Evolutionary conservation across 1,284 basidiomycete genomes (phyloP), one percentile per base, ranked within the genome.

Genomic region (Apiotrichum gracile): DNA sequence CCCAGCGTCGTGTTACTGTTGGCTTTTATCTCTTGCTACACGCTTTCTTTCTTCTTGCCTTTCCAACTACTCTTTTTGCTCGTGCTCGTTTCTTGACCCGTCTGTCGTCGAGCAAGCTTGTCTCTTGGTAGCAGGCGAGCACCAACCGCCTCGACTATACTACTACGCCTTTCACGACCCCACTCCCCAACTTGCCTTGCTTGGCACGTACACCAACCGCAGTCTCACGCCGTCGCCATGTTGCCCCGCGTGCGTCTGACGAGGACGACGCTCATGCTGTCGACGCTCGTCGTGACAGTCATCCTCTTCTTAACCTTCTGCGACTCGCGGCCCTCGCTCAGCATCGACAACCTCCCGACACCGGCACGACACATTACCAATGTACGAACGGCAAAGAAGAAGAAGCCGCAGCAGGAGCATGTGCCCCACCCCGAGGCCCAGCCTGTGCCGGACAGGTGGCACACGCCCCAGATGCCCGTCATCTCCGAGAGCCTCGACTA

Each of bases 221-320:
- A n/a, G n/a, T n/a, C n/a, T n/a, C n/a, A n/a, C n/a, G n/a, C n/a
- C n/a, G n/a, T n/a, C n/a, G n/a, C 22, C 40, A 38, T 41, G 38
- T 57, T 61, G 60, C 57, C 58, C 22, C 58, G 65, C 14, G 25
- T 63, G 19, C 53, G 61, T 21, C 42, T 57, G n/a, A 55, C 63
- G 9, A 54, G 59, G 24, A 16, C 56, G n/a, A 59, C 57, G 22
- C 43, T 60, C 35, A 24, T 57, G 39, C 44, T 60, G 12, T 40
- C 46, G 24, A 19, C 62, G 37, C 39, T 63, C n/a, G 40, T 59
- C 43, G 41, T 67, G 39, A 31, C 40, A 4, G 40, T 26, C 12
- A 13, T 22, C 31, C 47, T 49, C 47, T 16, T 49, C 29, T 10
- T 41, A 27, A 24, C 17, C 26, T 40, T 49, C 22, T 22, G 26